phyloP scores from a whole-genome alignment of 768 basidiomycete species.

The Boletales sp. region DNA sequence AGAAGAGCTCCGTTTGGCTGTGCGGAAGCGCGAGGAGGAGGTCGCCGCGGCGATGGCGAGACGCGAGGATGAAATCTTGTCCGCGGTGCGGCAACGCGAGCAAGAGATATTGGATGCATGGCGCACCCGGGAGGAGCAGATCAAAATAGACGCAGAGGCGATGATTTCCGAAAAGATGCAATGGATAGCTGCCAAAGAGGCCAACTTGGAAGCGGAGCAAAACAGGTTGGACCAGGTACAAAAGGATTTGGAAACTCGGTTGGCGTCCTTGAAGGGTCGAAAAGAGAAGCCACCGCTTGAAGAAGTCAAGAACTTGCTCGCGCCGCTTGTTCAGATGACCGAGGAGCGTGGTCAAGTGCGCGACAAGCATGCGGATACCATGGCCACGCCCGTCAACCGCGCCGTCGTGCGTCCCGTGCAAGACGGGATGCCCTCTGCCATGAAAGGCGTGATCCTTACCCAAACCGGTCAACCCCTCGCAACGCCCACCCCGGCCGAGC shows the following conservation, averaged over 20 bases:
- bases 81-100: conserved; percentile 61
- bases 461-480: conserved; percentile 70
- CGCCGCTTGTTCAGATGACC: conserved; percentile 42
- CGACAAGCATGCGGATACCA: conserved; percentile 14
- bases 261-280: conserved; percentile 40
- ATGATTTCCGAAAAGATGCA: conserved; percentile 39
- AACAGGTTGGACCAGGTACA: conserved; percentile 43
- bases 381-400: conserved; percentile 53
- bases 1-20: conserved; percentile 62
- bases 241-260: conserved; percentile 48
- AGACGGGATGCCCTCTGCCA: conserved; percentile 45
- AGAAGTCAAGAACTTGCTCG: conserved; percentile 70
- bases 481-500: conserved; percentile 66
- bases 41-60: conserved; percentile 60
- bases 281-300: conserved; percentile 63
- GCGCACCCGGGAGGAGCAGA: conserved; percentile 46
- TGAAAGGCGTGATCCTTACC: conserved; percentile 79
- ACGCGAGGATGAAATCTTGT: conserved; percentile 70
- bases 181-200: conserved; percentile 49
- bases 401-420: conserved; percentile 20
- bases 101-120: conserved; percentile 62
- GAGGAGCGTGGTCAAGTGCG: conserved; percentile 25
- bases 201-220: conserved; percentile 52
- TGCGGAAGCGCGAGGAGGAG: conserved; percentile 67
- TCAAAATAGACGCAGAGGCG: conserved; percentile 46